Base-by-base conservation (phyloP, 352 stramenopile genomes). In the Globisporangium splendens region DNA sequence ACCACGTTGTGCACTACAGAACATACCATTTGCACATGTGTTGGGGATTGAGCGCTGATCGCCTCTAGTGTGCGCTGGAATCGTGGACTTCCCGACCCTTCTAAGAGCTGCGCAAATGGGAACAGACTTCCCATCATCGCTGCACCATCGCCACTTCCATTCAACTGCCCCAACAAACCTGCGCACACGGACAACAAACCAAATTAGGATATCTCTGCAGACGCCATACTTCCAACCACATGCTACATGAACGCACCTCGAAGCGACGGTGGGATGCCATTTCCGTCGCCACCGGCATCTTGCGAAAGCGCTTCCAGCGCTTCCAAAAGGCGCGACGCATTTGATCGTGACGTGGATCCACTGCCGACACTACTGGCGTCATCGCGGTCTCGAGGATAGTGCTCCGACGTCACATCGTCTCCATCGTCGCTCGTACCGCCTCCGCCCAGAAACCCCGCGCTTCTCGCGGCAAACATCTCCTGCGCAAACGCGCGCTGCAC, bases 101-200 rank as follows among this genome's bases (percentile, higher is more conserved):
- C 68, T 2, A 89, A 53, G 11, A 89, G 33, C 58, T 88, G 79
- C 18, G 73, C 73, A 20, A 89, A 79, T 14, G 79, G 79, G 31
- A 85, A 76, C 35, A 88, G 50, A 7, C 71, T 70, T 18, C 63
- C 61, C 53, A 86, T 70, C 47, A 56, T 46, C 43, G 54, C 43
- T 38, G 28, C 44, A 43, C 24, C 24, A 24, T 50, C 56, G 31
- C 46, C 50, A 21, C 17, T 46, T 18, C 54, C 46, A 46, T 60
- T 24, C 22, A 60, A 43, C 39, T 79, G 69, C 18, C 72, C 68
- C 41, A 78, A 17, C 14, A 79, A 53, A 14, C 51, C 51, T 57
- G 39, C 39, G 11, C 28, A 35, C 8, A 35, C 28, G 28, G 28
- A 6, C 28, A 35, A 6, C 2, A 35, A 35, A 35, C 28, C 4